Conservation (phyloP, 2,329 filamentous ascomycete species). For the Trichoderma semiorbis region DNA sequence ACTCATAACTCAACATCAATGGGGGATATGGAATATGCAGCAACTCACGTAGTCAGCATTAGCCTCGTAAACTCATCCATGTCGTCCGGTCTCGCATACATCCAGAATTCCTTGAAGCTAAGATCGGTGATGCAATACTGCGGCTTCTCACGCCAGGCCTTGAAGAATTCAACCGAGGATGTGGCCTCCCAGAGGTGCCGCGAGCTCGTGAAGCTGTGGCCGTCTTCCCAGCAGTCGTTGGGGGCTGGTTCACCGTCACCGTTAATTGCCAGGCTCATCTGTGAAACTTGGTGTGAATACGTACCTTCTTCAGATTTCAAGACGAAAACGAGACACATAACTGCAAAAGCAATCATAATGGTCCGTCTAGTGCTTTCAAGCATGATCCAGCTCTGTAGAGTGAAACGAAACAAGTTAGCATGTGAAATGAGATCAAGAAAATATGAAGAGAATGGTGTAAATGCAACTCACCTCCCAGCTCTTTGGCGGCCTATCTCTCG, state of each 20-base stretch:
- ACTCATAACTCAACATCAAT: not conserved
- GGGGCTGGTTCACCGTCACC: slow-evolving; percentile 31
- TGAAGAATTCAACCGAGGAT: slow-evolving; percentile 41
- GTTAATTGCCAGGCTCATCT: not conserved
- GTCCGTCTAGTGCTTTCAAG: slow-evolving; percentile 42
- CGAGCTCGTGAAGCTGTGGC: slow-evolving; percentile 36
- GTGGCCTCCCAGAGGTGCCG: slow-evolving; percentile 42
- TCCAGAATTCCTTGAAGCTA: slow-evolving; percentile 36
- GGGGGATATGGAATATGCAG: not conserved
- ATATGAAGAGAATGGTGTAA: not conserved
- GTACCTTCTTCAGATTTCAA: slow-evolving; percentile 33
- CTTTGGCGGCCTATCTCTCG: slow-evolving; percentile 35
- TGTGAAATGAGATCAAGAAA: not conserved
- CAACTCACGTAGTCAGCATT: slow-evolving; percentile 37
- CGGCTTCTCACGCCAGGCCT: slow-evolving; percentile 43
- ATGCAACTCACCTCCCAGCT: slow-evolving; percentile 39
- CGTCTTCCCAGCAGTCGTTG: slow-evolving; percentile 18
- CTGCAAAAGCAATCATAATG: slow-evolving; percentile 31
- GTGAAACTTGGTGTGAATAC: slow-evolving; percentile 15
- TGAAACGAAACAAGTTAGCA: not conserved
- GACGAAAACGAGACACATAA: slow-evolving; percentile 34
- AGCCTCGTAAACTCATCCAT: slow-evolving; percentile 40
- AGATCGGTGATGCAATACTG: slow-evolving; percentile 35
- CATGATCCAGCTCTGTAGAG: slow-evolving; percentile 38
- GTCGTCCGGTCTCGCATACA: slow-evolving; percentile 36